A percentile compares a stretch with the other conserved stretches of the same genome.
phyloP scores from a whole-genome alignment of 2,329 filamentous ascomycete species.

The Aspergillus piperis region DNA sequence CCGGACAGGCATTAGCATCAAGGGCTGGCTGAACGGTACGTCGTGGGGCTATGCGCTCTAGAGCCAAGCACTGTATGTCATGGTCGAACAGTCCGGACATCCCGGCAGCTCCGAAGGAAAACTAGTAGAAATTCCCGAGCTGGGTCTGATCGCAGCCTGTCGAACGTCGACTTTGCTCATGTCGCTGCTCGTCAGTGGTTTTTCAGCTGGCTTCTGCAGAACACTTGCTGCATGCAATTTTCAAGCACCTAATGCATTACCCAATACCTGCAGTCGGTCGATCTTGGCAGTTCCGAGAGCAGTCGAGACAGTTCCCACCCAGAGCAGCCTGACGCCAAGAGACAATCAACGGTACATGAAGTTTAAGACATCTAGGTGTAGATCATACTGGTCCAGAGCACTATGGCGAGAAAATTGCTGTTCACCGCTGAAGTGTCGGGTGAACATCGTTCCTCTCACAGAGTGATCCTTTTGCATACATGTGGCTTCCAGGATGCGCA shows the following conservation, averaged over 20 bases:
- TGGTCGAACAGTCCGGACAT: not conserved
- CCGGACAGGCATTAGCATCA: not conserved
- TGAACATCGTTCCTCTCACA: not conserved
- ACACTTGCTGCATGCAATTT: not conserved
- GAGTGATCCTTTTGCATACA: not conserved
- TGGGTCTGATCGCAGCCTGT: not conserved
- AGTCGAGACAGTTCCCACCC: not conserved
- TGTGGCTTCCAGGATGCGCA: not conserved
- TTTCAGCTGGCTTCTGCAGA: conserved; percentile 4
- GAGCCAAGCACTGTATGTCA: not conserved
- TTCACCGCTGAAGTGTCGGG: not conserved
- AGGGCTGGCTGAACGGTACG: conserved; percentile 7
- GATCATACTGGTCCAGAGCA: not conserved
- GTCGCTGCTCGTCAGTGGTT: not conserved
- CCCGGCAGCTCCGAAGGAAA: not conserved
- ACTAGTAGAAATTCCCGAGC: not conserved
- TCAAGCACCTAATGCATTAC: not conserved
- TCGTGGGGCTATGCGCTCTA: not conserved
- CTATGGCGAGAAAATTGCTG: not conserved
- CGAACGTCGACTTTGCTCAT: not conserved
- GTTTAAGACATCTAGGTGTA: not conserved
- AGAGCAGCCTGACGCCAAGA: not conserved
- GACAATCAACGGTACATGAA: not conserved
- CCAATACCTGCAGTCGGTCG: not conserved
- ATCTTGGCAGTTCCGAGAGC: not conserved